Evolutionary conservation across 164 flowering plant species (phyloP).

Genomic region (Magnolia changhungtana): DNA sequence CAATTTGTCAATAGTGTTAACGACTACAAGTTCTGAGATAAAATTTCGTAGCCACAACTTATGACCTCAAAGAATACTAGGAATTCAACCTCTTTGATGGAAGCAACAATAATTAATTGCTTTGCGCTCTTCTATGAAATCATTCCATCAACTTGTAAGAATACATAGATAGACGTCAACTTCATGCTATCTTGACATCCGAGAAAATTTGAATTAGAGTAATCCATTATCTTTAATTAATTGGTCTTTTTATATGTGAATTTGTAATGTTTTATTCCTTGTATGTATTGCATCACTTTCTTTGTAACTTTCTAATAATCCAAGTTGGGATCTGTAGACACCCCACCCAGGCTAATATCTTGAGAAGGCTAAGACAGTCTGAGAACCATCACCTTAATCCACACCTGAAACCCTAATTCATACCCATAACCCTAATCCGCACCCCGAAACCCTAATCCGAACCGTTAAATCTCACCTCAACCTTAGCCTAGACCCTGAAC

Average conservation of each 20-base stretch:
- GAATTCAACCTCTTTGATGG: slow-evolving; percentile 4
- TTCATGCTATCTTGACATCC: not conserved
- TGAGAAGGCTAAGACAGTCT: too few relatives aligned
- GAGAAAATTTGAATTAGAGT: not conserved
- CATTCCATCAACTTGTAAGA: not conserved
- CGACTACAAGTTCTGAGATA: too few relatives aligned
- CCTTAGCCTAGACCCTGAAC: too few relatives aligned
- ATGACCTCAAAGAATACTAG: not conserved
- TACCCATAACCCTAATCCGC: too few relatives aligned
- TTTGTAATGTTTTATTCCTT: not conserved
- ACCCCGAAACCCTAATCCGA: too few relatives aligned
- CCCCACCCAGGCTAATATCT: too few relatives aligned
- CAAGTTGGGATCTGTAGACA: too few relatives aligned
- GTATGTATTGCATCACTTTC: not conserved
- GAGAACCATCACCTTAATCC: too few relatives aligned
- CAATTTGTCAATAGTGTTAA: too few relatives aligned
- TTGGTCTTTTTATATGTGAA: not conserved
- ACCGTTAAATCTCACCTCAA: too few relatives aligned
- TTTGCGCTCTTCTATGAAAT: not conserved
- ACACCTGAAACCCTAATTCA: too few relatives aligned
- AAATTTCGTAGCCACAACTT: too few relatives aligned
- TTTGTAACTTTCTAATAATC: not conserved
- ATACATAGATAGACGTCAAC: slow-evolving; percentile 1
- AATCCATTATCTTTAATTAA: not conserved
- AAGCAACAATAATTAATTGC: not conserved